A percentile compares a stretch with the other conserved stretches of the same genome.
Conservation (phyloP, 495 filamentous ascomycete genomes). For the Aspergillus egyptiacus region DNA sequence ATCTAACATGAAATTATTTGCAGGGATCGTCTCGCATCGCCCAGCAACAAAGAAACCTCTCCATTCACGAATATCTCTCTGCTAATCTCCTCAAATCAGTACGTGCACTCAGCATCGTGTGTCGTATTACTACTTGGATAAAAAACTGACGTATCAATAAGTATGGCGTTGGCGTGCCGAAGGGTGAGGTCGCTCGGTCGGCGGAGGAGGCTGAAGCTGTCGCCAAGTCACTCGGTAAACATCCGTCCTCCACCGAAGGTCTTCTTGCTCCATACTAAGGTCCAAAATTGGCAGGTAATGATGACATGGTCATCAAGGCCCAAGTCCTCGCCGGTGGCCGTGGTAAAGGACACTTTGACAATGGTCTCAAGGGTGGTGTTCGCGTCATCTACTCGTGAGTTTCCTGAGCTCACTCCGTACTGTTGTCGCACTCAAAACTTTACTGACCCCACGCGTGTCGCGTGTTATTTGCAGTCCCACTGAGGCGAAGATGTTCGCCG, state of each 20-base stretch:
- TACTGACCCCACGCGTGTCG: constrained; percentile 15
- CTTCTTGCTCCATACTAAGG: constrained; percentile 22
- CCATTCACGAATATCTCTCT: constrained; percentile 96
- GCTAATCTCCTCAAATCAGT: constrained; percentile 82
- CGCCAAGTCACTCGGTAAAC: constrained; percentile 75
- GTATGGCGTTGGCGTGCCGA: constrained; percentile 92
- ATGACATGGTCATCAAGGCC: constrained; percentile 99
- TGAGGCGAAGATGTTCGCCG: constrained; percentile 94
- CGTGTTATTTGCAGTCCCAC: constrained; percentile 49
- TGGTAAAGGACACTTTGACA: constrained; percentile 96
- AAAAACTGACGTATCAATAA: constrained; percentile 36
- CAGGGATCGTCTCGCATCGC: constrained; percentile 45
- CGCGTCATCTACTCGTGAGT: constrained; percentile 92
- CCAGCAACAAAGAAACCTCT: constrained; percentile 75
- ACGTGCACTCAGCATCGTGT: constrained; percentile 23
- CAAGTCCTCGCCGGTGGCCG: constrained; percentile 96
- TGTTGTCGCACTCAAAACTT: not conserved
- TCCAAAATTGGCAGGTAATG: constrained; percentile 52
- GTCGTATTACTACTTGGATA: not conserved
- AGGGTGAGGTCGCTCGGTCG: constrained; percentile 74
- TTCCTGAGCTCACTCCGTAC: not conserved
- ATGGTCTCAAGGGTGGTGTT: constrained; percentile 97
- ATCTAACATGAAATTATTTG: constrained; percentile 19
- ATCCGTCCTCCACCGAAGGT: constrained; percentile 7
- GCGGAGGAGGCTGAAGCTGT: constrained; percentile 86